Conservation (phyloP, 805 yeast genomes). For the Vanderwaltozyma verrucispora region DNA sequence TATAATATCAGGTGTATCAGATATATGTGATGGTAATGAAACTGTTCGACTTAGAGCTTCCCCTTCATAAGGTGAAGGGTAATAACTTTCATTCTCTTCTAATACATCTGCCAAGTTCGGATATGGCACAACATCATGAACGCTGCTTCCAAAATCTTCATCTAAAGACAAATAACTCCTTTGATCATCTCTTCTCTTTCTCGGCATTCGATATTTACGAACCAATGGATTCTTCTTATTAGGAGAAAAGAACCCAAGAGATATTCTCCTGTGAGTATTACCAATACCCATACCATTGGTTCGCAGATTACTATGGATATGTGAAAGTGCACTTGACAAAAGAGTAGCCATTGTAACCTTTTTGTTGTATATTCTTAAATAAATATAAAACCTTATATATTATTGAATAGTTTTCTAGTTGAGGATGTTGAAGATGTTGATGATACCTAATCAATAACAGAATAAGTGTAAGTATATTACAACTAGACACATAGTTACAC, state of each 20-base stretch:
- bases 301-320: constrained; percentile 30
- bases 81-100: constrained; percentile 19
- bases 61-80: constrained; percentile 20
- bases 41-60: constrained; percentile 33
- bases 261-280: constrained; percentile 31
- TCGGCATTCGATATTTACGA: constrained; percentile 16
- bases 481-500: too few relatives aligned
- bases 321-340: constrained; percentile 24
- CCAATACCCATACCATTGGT: constrained; percentile 36
- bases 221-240: constrained; percentile 34
- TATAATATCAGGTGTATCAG: constrained; percentile 25
- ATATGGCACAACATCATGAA: constrained; percentile 15
- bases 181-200: constrained; percentile 24
- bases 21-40: constrained; percentile 32
- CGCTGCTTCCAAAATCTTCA: constrained; percentile 27
- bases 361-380: too few relatives aligned
- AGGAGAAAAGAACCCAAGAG: constrained; percentile 32
- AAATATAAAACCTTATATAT: too few relatives aligned
- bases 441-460: too few relatives aligned
- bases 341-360: constrained; percentile 15
- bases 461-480: too few relatives aligned
- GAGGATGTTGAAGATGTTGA: too few relatives aligned
- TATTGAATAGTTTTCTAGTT: too few relatives aligned
- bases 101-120: constrained; percentile 14
- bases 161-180: constrained; percentile 33